phyloP scores from a whole-genome alignment of 805 yeast species.

The Saturnispora serradocipensis region DNA sequence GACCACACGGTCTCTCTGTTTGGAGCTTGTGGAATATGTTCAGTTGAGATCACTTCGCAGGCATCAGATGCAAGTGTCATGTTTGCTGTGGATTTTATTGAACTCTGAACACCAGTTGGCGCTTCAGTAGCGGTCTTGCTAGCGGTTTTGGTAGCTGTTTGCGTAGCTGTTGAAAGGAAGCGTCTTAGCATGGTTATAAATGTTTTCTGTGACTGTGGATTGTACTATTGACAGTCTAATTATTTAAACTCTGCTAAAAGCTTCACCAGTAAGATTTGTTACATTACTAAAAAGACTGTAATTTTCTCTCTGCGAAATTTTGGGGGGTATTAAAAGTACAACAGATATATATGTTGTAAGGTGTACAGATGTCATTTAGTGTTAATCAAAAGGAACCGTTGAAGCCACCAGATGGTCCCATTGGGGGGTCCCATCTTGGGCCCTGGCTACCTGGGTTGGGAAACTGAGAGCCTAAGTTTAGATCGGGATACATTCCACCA shows the following conservation, averaged over 20 bases:
- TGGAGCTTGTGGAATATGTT: conserved; percentile 51
- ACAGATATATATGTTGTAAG: not conserved
- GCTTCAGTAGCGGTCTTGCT: conserved; percentile 10
- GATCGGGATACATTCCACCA: conserved; percentile 2
- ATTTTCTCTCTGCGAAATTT: not conserved
- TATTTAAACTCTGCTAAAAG: not conserved
- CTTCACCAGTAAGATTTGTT: not conserved
- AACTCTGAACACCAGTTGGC: conserved; percentile 4
- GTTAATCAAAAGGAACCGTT: not conserved
- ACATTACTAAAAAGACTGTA: not conserved
- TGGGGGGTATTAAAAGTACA: not conserved
- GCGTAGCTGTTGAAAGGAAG: conserved; percentile 12
- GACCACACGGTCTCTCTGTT: conserved; percentile 70
- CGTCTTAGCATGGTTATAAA: conserved; percentile 7
- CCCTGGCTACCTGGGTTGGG: not conserved
- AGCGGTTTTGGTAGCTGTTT: conserved; percentile 11
- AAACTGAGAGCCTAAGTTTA: not conserved
- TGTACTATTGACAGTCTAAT: not conserved
- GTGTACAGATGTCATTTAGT: conserved; percentile 12
- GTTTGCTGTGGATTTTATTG: not conserved
- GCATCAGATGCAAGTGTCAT: conserved; percentile 9
- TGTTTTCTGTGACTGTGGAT: not conserved
- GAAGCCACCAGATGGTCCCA: conserved; percentile 4
- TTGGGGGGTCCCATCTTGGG: conserved; percentile 6
- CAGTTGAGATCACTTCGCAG: conserved; percentile 13